Evolutionary conservation across 495 filamentous ascomycete species (phyloP).

Genomic region (Penicillium samsonianum): DNA sequence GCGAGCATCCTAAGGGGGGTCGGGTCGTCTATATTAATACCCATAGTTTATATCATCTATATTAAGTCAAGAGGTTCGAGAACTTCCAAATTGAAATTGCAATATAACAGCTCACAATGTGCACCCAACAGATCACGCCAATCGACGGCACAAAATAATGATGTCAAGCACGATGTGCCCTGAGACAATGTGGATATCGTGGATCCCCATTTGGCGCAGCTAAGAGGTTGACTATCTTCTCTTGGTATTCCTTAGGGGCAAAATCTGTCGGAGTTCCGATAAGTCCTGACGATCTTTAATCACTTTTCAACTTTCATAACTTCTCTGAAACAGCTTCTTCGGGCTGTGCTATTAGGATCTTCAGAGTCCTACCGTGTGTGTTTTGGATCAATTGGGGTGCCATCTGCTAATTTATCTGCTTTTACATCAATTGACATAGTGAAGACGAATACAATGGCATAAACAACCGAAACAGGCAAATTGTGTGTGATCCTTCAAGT

Average conservation of each 20-base stretch:
- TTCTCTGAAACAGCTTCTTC: constrained; percentile 5
- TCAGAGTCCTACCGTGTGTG: not conserved
- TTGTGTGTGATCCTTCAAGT: not conserved
- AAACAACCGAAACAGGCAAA: not conserved
- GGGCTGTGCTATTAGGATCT: constrained; percentile 1
- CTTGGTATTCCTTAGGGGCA: not conserved
- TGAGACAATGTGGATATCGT: constrained; percentile 10
- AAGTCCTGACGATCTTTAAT: constrained; percentile 3
- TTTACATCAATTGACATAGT: not conserved
- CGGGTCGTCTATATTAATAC: too few relatives aligned
- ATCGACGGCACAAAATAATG: not conserved
- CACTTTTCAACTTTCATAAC: not conserved
- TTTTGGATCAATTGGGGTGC: not conserved
- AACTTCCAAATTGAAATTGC: not conserved
- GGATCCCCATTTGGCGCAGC: not conserved
- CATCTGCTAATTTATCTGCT: not conserved
- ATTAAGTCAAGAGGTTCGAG: not conserved
- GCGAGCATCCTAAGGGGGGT: too few relatives aligned
- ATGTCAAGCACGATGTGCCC: constrained; percentile 5
- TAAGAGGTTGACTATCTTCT: not conserved
- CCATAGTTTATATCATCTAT: not conserved
- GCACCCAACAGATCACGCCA: not conserved
- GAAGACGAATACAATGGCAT: not conserved
- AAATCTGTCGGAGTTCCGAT: not conserved
- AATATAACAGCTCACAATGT: not conserved